Evolutionary conservation across 2,329 filamentous ascomycete species (phyloP), one percentile per base, ranked within the genome.

Genomic region (Westerdykella ornata): DNA sequence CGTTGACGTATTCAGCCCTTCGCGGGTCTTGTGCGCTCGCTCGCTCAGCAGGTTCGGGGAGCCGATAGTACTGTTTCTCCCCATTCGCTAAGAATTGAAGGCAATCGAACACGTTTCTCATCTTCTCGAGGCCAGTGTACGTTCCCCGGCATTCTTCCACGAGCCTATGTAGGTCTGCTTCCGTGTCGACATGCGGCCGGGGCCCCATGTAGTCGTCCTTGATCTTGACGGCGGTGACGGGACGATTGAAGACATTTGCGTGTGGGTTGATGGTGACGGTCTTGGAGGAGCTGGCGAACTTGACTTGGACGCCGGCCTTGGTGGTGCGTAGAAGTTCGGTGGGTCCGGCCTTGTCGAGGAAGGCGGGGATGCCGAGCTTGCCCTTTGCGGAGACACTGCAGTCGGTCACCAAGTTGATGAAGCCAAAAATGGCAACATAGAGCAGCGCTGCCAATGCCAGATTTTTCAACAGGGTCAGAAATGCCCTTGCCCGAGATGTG

Each of bases 181-280:
- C 68, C 15, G 72, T 75, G 50, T 78, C 72, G 33, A 74, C 66
- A 47, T 75, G 65, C 3, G 74, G 74, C 36, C 75, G 66, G 26
- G 65, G 61, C 3, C 74, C 74, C 43, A 75, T 54, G 50, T 69
- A 78, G 51, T 73, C 72, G 54, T 77, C 75, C 50, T 71, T 72
- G 37, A 68, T 61, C 31, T 67, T 60, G 38, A 76, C 73, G 18
- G 72, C 67, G 46, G 69, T 74, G 44, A 70, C 63, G 7, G 74
- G 74, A 35, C 74, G 65, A 49, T 76, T 74, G 59, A 74, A 75
- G 60, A 73, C 72, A 60, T 76, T 75, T 47, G 71, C 73, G 54
- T 74, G 62, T 9, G 69, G 67, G 46, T 74, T 74, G 55, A 74
- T 72, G 41, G 69, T 72, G 46, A 70, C 60, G 18, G 62, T 60